A percentile compares a stretch with the other conserved stretches of the same genome.
phyloP scores from a whole-genome alignment of 495 filamentous ascomycete genomes.

The Aspergillus steynii region DNA sequence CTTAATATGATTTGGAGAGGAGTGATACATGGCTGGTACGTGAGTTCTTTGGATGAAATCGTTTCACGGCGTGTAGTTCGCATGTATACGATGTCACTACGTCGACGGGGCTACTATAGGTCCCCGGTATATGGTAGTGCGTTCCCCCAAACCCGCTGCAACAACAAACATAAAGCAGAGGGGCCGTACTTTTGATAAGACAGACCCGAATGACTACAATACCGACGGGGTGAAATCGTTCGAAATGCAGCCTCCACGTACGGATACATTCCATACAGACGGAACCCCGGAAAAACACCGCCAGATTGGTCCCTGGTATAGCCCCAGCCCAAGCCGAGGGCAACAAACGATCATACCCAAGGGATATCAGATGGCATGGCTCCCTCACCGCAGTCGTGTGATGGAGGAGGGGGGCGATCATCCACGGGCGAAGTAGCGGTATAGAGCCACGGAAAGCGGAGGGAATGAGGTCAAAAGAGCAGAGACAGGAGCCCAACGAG shows the following conservation, averaged over 20 bases:
- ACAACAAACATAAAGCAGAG: not conserved
- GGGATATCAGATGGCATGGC: conserved; percentile 7
- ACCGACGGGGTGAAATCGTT: not conserved
- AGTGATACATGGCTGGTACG: too few species aligned
- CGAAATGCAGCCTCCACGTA: not conserved
- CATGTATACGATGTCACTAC: too few species aligned
- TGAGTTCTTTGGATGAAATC: too few species aligned
- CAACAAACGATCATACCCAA: not conserved
- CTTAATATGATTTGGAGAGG: too few species aligned
- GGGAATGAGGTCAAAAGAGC: conserved; percentile 1
- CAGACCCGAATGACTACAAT: not conserved
- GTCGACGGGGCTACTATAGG: too few species aligned
- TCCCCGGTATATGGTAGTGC: too few species aligned
- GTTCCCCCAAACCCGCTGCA: too few species aligned
- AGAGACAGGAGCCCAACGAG: conserved; percentile 8
- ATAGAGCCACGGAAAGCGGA: conserved; percentile 2
- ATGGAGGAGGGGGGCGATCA: conserved; percentile 1
- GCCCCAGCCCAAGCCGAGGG: not conserved
- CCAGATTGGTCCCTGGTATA: not conserved
- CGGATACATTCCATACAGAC: not conserved
- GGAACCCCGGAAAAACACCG: not conserved
- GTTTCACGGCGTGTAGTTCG: too few species aligned
- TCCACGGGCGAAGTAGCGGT: conserved; percentile 12
- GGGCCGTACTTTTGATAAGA: not conserved
- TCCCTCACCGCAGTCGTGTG: conserved; percentile 12